Base-by-base conservation (phyloP, 352 stramenopile genomes). In the Pythium brachiatum region DNA sequence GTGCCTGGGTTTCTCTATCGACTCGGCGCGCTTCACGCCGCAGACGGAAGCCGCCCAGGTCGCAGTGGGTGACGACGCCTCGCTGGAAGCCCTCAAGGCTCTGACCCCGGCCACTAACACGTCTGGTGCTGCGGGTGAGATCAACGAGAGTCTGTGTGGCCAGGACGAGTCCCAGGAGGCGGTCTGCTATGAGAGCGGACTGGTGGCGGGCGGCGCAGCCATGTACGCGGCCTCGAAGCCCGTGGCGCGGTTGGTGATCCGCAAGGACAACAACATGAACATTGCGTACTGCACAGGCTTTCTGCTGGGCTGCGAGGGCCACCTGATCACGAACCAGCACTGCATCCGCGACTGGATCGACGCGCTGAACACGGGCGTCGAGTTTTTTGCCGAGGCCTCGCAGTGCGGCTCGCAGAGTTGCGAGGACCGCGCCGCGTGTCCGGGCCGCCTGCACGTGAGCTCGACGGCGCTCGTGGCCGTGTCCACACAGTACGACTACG, bases 301-400 rank as follows among this genome's bases (percentile, higher is more conserved):
- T 46, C 36, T 93, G 3, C 43, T 93, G 0, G 84, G 84, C n/a
- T 89, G 82, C 58, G 80, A 89, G 13, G 84, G 81, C 15, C 81
- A 93, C 62, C 44, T 93, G 54, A 66, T 93, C 57, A 93, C 84
- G 13, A 93, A 93, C 72, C 69, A 93, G 52, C 84, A 93, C 60
- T 93, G 84, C 54, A 89, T 93, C 20, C 41, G 72, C 21, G 66
- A 79, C 26, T 77, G 63, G 50, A 65, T 85, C 57, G 81, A 93
- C 52, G 84, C 84, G 15, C 58, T 80, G 34, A 89, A 89, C 57
- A 91, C 82, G 4, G 74, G 74, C 25, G 62, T 83, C 51, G 83
- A 93, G 59, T 90, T 93, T 59, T 76, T 81, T 12, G 81, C 84
- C 3, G 69, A 93, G 64, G 72, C 78, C 3, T 46, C 59, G 25